A percentile compares a stretch with the other conserved stretches of the same genome.
Conservation (phyloP, 345 rosid genomes). For the Mallotus nudiflorus region DNA sequence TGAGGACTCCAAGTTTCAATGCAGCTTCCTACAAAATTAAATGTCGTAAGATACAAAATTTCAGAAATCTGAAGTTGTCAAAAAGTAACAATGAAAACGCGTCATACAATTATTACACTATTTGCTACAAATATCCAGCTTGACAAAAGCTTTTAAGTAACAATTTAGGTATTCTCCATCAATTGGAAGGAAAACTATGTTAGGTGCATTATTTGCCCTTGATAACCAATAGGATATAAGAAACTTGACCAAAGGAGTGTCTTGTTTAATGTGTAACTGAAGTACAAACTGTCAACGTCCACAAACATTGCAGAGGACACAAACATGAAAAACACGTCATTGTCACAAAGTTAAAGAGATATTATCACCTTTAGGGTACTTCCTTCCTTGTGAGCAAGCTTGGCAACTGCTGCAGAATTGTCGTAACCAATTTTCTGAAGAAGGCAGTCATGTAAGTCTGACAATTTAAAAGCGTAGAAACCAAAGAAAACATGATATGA, state of each 20-base stretch:
- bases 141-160: neutral
- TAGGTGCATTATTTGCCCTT: neutral
- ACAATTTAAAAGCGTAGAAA: slow-evolving; percentile 1
- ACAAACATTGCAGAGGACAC: no score
- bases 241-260: neutral
- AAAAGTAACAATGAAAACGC: neutral
- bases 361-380: slow-evolving; percentile 72
- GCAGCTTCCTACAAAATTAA: slow-evolving; percentile 67
- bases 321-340: neutral
- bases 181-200: no score
- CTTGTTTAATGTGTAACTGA: no score
- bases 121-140: neutral
- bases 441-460: slow-evolving; percentile 8
- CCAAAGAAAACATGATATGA: slow-evolving; percentile 3
- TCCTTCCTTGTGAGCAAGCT: slow-evolving; percentile 97
- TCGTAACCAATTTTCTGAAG: slow-evolving; percentile 92
- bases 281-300: no score
- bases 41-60: slow-evolving; percentile 1
- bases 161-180: neutral
- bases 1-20: slow-evolving; percentile 68
- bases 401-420: slow-evolving; percentile 98
- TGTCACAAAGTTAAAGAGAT: neutral
- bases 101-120: neutral
- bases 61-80: slow-evolving; percentile 3
- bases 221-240: no score